Percentiles rank a stretch among this genome's conserved stretches.
These are phyloP conservation scores for Heterobasidion occidentale DNA, from an alignment of 1,284 basidiomycete species.

Conservation along the genomic window DNA sequence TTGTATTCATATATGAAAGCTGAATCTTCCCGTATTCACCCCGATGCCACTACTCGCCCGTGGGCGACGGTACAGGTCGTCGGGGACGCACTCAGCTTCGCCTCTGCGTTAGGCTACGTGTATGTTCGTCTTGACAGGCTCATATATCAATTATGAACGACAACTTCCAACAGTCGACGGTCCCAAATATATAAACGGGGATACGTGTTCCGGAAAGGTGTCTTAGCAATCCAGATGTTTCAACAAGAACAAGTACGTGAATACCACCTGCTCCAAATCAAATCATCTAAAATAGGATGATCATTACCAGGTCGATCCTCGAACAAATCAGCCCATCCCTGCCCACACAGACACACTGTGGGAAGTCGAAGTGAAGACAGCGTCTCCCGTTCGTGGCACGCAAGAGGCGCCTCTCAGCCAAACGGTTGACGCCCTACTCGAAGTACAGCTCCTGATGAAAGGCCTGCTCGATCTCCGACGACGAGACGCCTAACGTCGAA, in stretches of 20 bases:
- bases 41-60: constrained; percentile 74
- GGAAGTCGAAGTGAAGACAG: constrained; percentile 80
- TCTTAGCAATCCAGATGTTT: constrained; percentile 69
- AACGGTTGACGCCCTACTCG: constrained; percentile 63
- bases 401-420: constrained; percentile 57
- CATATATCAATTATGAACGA: neutral
- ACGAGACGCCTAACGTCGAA: constrained; percentile 39
- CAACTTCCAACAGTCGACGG: constrained; percentile 36
- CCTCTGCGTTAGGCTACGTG: constrained; percentile 68
- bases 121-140: constrained; percentile 19
- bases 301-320: constrained; percentile 51
- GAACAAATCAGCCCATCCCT: constrained; percentile 62
- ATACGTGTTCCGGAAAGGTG: constrained; percentile 62
- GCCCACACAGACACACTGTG: constrained; percentile 69
- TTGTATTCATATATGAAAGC: constrained; percentile 73
- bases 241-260: constrained; percentile 67
- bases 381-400: constrained; percentile 63
- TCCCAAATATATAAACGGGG: constrained; percentile 75
- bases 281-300: neutral
- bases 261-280: constrained; percentile 1
- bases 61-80: constrained; percentile 71
- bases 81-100: constrained; percentile 71
- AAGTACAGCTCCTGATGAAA: constrained; percentile 75
- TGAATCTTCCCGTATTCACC: constrained; percentile 67
- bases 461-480: constrained; percentile 64